Percentiles rank a stretch among this genome's conserved stretches.
Evolutionary conservation across 2,329 filamentous ascomycete species (phyloP).

Genomic region (Pseudocercospora macadamiae): DNA sequence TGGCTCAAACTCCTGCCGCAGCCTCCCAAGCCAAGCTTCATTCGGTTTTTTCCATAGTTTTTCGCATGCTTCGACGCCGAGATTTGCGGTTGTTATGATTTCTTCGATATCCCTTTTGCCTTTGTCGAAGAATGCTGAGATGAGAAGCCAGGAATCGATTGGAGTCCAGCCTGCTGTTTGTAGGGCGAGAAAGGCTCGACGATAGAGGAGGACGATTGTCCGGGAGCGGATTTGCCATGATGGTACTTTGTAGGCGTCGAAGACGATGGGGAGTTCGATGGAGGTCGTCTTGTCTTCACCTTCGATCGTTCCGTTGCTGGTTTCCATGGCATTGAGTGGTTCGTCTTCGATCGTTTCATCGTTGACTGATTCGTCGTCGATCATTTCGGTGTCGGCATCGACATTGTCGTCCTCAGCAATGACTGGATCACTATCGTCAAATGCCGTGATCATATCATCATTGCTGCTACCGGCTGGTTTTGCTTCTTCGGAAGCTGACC

Average conservation of each 20-base stretch:
- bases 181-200: background rate
- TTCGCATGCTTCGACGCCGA: too few species aligned
- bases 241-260: background rate
- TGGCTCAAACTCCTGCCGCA: background rate
- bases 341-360: background rate
- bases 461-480: background rate
- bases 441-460: too few species aligned
- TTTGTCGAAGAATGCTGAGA: constrained; percentile 3
- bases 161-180: background rate
- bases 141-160: background rate
- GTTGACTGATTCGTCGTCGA: too few species aligned
- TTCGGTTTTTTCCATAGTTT: too few species aligned
- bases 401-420: too few species aligned
- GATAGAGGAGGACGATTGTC: background rate
- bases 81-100: too few species aligned
- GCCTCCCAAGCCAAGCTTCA: background rate
- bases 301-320: background rate
- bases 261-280: too few species aligned
- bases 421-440: too few species aligned
- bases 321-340: background rate
- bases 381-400: too few species aligned
- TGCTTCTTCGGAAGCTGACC: background rate
- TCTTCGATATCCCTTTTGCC: background rate
- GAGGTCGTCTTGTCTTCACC: too few species aligned
- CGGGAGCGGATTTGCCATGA: background rate